These are phyloP conservation scores for Salix dunnii DNA, from an alignment of 345 rosid genomes.

Conservation along the genomic window DNA sequence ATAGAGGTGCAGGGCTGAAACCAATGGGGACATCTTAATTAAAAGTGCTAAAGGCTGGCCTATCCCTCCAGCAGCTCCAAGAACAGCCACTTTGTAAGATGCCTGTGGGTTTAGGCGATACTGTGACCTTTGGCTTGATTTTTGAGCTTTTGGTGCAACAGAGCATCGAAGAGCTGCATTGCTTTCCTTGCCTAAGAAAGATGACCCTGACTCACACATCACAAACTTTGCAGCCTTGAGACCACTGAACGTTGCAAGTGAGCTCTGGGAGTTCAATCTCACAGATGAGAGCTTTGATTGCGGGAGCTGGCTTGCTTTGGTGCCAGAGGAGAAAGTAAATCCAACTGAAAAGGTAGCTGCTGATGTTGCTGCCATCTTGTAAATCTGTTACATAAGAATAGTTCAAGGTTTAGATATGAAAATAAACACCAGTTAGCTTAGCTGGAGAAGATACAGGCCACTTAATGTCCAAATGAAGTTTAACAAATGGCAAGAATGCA, in stretches of 20 bases:
- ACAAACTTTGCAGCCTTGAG: slow-evolving; percentile 58
- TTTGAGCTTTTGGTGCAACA: slow-evolving; percentile 33
- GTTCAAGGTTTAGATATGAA: background rate
- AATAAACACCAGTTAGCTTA: background rate
- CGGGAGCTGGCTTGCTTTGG: slow-evolving; percentile 38
- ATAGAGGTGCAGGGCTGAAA: slow-evolving; percentile 73
- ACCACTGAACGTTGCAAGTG: slow-evolving; percentile 48
- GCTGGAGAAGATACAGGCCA: background rate
- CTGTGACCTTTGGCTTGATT: slow-evolving; percentile 29
- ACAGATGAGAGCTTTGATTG: slow-evolving; percentile 40
- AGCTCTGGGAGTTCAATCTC: slow-evolving; percentile 35
- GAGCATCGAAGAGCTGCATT: slow-evolving; percentile 42
- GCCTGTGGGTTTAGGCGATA: slow-evolving; percentile 57
- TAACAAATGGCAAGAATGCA: background rate
- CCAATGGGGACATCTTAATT: slow-evolving; percentile 89
- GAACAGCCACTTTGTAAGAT: slow-evolving; percentile 64
- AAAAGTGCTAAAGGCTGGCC: slow-evolving; percentile 87
- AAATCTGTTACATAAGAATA: slow-evolving; percentile 13
- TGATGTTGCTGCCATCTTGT: slow-evolving; percentile 64
- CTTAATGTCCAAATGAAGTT: background rate
- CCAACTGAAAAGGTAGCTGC: slow-evolving; percentile 59
- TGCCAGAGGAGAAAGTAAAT: slow-evolving; percentile 44
- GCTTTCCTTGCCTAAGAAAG: slow-evolving; percentile 54
- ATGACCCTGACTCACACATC: slow-evolving; percentile 47
- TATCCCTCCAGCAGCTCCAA: slow-evolving; percentile 93